Evolutionary conservation across 2,329 filamentous ascomycete genomes (phyloP).

Genomic region (Penicillium decumbens): DNA sequence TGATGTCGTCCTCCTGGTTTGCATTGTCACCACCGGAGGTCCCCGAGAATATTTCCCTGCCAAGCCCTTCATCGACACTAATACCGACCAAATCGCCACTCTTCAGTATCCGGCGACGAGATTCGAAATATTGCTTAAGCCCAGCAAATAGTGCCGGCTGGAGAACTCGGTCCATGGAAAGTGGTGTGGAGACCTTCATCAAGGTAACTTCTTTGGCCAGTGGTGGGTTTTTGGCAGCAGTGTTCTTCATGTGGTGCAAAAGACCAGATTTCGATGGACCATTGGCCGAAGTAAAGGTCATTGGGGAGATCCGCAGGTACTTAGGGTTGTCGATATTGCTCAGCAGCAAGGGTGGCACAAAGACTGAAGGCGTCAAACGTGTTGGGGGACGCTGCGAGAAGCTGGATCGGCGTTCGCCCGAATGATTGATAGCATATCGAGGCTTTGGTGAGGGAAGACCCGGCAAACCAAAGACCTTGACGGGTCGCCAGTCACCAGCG

Average conservation of each 20-base stretch:
- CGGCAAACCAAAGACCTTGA: slow-evolving; percentile 82
- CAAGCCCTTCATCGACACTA: slow-evolving; percentile 79
- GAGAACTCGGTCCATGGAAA: slow-evolving; percentile 77
- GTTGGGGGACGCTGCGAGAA: slow-evolving; percentile 48
- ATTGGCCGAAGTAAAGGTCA: slow-evolving; percentile 30
- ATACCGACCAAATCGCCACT: slow-evolving; percentile 85
- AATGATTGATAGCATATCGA: slow-evolving; percentile 53
- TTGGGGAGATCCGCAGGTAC: slow-evolving; percentile 71
- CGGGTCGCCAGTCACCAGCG: slow-evolving; percentile 74
- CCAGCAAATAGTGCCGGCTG: slow-evolving; percentile 83
- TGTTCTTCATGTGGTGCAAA: slow-evolving; percentile 48
- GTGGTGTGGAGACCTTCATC: slow-evolving; percentile 80
- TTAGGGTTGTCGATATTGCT: slow-evolving; percentile 76
- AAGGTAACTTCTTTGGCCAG: slow-evolving; percentile 75
- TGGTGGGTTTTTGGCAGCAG: slow-evolving; percentile 49
- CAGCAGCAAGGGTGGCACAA: slow-evolving; percentile 79
- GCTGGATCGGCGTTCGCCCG: slow-evolving; percentile 50
- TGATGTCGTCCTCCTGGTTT: slow-evolving; percentile 67
- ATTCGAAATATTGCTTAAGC: slow-evolving; percentile 82
- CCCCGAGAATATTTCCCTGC: slow-evolving; percentile 72
- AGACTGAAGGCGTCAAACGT: slow-evolving; percentile 57
- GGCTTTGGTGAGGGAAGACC: slow-evolving; percentile 54
- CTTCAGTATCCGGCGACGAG: slow-evolving; percentile 74
- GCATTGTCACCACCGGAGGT: slow-evolving; percentile 52
- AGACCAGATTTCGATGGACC: slow-evolving; percentile 56